Evolutionary conservation across 441 rosid genomes (phyloP), one percentile per base, ranked within the genome.

Genomic region (Gossypium davidsonii): DNA sequence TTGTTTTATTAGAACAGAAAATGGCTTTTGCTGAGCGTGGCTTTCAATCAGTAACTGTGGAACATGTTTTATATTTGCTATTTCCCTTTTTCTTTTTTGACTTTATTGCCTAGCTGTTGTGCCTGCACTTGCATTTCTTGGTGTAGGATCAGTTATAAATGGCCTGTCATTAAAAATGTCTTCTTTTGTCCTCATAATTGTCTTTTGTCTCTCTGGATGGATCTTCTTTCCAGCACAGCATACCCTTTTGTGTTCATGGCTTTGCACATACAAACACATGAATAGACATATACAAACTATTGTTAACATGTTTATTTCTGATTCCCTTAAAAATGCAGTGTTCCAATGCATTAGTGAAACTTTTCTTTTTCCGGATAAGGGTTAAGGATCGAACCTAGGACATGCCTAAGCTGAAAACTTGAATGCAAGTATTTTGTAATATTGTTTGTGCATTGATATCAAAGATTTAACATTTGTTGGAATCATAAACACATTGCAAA

Each of bases 51-150:
- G 70, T 34, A 5, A 72, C 34, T 56, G 26, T 28, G 68, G 60
- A 72, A 62, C 62, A 17, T 18, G 70, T 39, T 51, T 21, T 44
- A 60, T 71, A 65, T 79, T 66, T 18, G 53, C 52, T 65, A 2
- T 65, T 57, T 6, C 58, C 31, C n/a, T 42, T 71, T 71, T 23
- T n/a, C 37, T 20, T 55, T 67, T 76, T 53, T 66, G 58, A 73
- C 70, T 55, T 72, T 61, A 73, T 20, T 79, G 78, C 78, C 87
- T 74, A 79, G 88, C 87, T 87, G 90, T 83, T 80, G 67, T 76
- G 59, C 34, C 25, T 57, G 42, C 42, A 14, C 76, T 77, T 77
- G 77, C 81, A 55, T 25, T 46, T 56, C 59, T 56, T 71, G 63
- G 46, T 25, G 26, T 66, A 46, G 62, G 57, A 20, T 61, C 46